A percentile compares a stretch with the other conserved stretches of the same genome.
phyloP scores from a whole-genome alignment of 2,329 filamentous ascomycete genomes.

The Xylariaceae sp. region DNA sequence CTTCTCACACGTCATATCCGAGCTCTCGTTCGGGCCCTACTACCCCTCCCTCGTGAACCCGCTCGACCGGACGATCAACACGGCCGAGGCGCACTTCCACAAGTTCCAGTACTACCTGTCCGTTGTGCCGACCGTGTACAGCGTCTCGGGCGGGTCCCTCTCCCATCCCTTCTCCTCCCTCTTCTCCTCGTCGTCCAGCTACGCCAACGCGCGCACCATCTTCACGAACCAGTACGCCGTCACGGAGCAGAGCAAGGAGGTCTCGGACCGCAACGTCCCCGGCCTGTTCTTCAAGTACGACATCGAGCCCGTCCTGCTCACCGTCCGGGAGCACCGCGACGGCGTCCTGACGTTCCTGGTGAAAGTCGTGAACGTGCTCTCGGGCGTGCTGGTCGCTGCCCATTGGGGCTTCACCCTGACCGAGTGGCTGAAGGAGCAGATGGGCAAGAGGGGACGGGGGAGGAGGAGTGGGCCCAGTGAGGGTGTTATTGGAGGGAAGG shows the following conservation, averaged over 20 bases:
- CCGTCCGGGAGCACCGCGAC: slow-evolving; percentile 75
- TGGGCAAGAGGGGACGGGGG: slow-evolving; percentile 46
- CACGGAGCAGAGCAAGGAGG: slow-evolving; percentile 72
- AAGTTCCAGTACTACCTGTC: slow-evolving; percentile 98
- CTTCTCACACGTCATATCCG: slow-evolving; percentile 94
- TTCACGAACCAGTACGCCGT: slow-evolving; percentile 98
- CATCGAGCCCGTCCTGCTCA: slow-evolving; percentile 89
- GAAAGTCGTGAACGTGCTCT: slow-evolving; percentile 83
- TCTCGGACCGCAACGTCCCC: slow-evolving; percentile 68
- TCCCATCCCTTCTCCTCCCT: too few relatives aligned
- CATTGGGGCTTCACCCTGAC: slow-evolving; percentile 87
- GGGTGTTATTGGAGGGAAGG: slow-evolving; percentile 47
- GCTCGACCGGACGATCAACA: slow-evolving; percentile 82
- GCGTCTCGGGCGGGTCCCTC: slow-evolving; percentile 54
- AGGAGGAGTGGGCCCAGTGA: slow-evolving; percentile 39
- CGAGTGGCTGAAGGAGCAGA: slow-evolving; percentile 62
- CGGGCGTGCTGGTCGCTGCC: slow-evolving; percentile 84
- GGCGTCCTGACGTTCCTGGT: slow-evolving; percentile 70
- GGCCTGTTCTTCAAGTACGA: slow-evolving; percentile 99
- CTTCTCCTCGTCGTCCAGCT: too few relatives aligned
- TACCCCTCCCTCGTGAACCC: slow-evolving; percentile 92
- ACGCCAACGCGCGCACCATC: slow-evolving; percentile 52
- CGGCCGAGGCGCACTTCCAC: slow-evolving; percentile 73
- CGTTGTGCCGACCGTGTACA: slow-evolving; percentile 91
- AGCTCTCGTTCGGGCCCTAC: slow-evolving; percentile 95